Base-by-base conservation (phyloP, 2,329 filamentous ascomycete species). In the Aspergillus flavus region DNA sequence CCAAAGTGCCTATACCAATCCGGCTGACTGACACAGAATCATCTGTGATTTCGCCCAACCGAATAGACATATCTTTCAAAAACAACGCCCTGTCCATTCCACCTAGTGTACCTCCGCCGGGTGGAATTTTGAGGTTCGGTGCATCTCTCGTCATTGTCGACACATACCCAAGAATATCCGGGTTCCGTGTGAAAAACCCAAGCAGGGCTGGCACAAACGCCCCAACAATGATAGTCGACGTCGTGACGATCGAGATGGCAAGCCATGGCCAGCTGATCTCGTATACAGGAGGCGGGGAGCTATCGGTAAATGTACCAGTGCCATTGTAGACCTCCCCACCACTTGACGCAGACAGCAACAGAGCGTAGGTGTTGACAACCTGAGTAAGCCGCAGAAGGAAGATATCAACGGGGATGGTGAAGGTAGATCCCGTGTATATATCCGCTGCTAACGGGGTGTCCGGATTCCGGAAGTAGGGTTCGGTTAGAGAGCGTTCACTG, bases 151-250 rank as follows among this genome's bases (percentile, higher is more conserved):
- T 62, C 23, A 54, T 14, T 12, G 60, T 54, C 19, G 60, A 62
- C 10, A 62, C 60, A 21, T 54, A 58, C 4, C 60, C 60, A 9
- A 62, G 46, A 28, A 62, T 55, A 55, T 62, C 60, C 16, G 60
- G 60, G 12, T 48, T 57, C 2, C 45, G 9, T 4, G 45, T 62
- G 7, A 57, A 26, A 5, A 46, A 6, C 2, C 21, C 19, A 4
- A 46, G 21, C 10, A 21, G 1, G 21, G 21, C 21, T 0, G 21
- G 45, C 1, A 21, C 21, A n/a, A 46, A 11, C 0, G 21, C 45
- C 9, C 45, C n/a, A 7, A 46, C 4, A 16, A 21, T 23, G 21
- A 36, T 6, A 11, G 48, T 30, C 30, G 6, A 16, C 5, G 28
- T 30, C 0, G 19, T 28, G 2, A n/a, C 48, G 28, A n/a, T 19